Evolutionary conservation across 2,329 filamentous ascomycete species (phyloP), one percentile per base, ranked within the genome.

Genomic region (Decorospora gaudefroyi): DNA sequence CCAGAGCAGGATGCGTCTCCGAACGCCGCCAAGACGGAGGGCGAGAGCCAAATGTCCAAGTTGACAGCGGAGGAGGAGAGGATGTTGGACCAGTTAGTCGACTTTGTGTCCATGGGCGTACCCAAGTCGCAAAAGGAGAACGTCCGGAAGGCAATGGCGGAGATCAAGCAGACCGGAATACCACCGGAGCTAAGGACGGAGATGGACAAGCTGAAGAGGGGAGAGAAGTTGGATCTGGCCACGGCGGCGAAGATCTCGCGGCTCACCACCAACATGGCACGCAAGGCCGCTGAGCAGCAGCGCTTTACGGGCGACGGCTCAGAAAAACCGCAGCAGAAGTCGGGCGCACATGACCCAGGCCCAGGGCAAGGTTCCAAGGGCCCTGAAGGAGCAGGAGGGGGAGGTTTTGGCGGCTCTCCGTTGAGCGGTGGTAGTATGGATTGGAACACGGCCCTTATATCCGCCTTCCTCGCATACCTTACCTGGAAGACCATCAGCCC

Each of bases 101-200:
- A 67, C 2, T 75, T 76, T 49, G 70, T 87, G 46, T 80, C 81
- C 54, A 74, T 78, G 48, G 76, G 76, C 36, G 70, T 89, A 43
- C 85, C 86, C 6, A 74, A 78, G 41, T 76, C 77, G n/a, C 83
- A 88, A 69, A 76, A 76, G 26, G 71, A 81, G 36, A 73, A 78
- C 15, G 69, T 90, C 46, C 77, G 83, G 46, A 76, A 80, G 33
- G 76, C 84, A 6, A 71, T 87, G n/a, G 73, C 79, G 49, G 74
- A 78, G 18, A 78, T 92, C 49, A 82, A 84, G 71, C 76, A 78
- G 48, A 77, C 84, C 28, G 90, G 90, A 7, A 81, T 90, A 11
- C 88, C 89, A 1, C 60, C 72, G 15, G 88, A 90, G 63, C 72
- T 90, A 12, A 78, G 80, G 41, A 78, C 85, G 53, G 78, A 86